Percentiles rank a stretch among this genome's conserved stretches.
Evolutionary conservation across 1,284 basidiomycete genomes (phyloP).

Genomic region (Cutaneotrichosporon spelunceum): DNA sequence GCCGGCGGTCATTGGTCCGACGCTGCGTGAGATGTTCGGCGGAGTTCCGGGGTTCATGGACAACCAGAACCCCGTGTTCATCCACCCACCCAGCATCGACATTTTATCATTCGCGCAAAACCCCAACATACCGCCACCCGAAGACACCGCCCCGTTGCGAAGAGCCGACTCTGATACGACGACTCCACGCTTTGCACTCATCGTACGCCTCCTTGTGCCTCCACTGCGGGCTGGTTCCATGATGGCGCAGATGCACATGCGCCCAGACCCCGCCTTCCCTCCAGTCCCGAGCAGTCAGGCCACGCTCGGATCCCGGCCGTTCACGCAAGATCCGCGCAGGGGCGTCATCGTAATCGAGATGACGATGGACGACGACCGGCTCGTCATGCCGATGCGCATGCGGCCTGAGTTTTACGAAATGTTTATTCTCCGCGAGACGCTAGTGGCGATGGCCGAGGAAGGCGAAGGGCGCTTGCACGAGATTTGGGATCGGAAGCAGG

Average conservation of each 20-base stretch:
- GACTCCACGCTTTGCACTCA: conserved; percentile 33
- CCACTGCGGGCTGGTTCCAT: conserved; percentile 22
- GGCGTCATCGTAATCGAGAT: conserved; percentile 48
- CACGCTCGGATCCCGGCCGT: conserved; percentile 36
- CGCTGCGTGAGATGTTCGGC: conserved; percentile 9
- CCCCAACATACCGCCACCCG: conserved; percentile 12
- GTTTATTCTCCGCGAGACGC: conserved; percentile 54
- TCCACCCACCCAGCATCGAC: conserved; percentile 38
- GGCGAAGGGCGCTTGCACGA: conserved; percentile 43
- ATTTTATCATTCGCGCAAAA: conserved; percentile 39
- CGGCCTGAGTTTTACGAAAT: conserved; percentile 47
- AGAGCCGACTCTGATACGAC: conserved; percentile 35
- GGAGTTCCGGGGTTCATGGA: conserved; percentile 4
- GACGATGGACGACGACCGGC: conserved; percentile 14
- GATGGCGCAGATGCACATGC: conserved; percentile 37
- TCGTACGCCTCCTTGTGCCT: conserved; percentile 39
- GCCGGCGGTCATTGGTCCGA: conserved; percentile 1
- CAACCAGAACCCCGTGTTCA: conserved; percentile 3
- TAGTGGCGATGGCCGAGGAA: conserved; percentile 50
- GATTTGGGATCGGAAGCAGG: conserved; percentile 45
- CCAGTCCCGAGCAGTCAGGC: conserved; percentile 16
- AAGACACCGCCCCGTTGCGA: conserved; percentile 33
- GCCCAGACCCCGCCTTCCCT: conserved; percentile 49
- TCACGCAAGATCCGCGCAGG: conserved; percentile 44
- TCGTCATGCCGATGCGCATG: conserved; percentile 1